These are phyloP conservation scores for Neofusicoccum laricinum DNA, from an alignment of 2,329 filamentous ascomycete genomes.

Conservation along the genomic window DNA sequence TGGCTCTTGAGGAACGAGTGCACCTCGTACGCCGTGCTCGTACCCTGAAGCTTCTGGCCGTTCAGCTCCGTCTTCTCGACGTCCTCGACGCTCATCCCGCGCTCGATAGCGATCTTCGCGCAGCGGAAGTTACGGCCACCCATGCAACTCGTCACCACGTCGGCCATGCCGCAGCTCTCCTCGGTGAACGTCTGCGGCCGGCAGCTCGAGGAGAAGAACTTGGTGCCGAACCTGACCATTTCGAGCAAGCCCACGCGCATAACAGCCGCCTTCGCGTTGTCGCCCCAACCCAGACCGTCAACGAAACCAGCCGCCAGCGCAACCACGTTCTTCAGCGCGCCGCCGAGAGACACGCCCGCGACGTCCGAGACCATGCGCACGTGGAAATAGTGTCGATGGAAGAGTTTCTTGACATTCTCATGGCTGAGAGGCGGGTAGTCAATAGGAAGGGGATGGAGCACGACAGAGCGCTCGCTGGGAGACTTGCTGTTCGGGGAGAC, in stretches of 20 bases:
- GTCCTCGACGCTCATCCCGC: conserved; percentile 76
- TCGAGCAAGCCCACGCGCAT: conserved; percentile 95
- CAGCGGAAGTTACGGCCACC: conserved; percentile 93
- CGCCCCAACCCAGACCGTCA: conserved; percentile 92
- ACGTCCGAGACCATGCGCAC: conserved; percentile 92
- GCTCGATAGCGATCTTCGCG: conserved; percentile 81
- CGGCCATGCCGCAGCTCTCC: conserved; percentile 90
- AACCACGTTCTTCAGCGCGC: conserved; percentile 95
- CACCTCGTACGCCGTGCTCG: conserved; percentile 86
- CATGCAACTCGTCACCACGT: conserved; percentile 90
- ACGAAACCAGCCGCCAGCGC: conserved; percentile 93
- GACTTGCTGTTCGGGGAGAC: conserved; percentile 43
- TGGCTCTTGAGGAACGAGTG: conserved; percentile 80
- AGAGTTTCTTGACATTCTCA: conserved; percentile 75
- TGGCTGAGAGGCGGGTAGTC: conserved; percentile 89
- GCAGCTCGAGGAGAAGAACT: conserved; percentile 84
- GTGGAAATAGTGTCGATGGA: conserved; percentile 97
- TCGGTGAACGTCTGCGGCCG: conserved; percentile 90
- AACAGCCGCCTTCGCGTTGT: conserved; percentile 97
- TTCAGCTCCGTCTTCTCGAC: conserved; percentile 89
- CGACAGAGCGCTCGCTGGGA: conserved; percentile 59
- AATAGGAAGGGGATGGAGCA: conserved; percentile 70
- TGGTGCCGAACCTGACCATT: conserved; percentile 93
- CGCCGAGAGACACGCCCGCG: conserved; percentile 91
- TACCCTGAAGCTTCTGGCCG: conserved; percentile 95